Evolutionary conservation across 192 early-diverging fungal genomes (phyloP).

Genomic region (Coemansia sp.): DNA sequence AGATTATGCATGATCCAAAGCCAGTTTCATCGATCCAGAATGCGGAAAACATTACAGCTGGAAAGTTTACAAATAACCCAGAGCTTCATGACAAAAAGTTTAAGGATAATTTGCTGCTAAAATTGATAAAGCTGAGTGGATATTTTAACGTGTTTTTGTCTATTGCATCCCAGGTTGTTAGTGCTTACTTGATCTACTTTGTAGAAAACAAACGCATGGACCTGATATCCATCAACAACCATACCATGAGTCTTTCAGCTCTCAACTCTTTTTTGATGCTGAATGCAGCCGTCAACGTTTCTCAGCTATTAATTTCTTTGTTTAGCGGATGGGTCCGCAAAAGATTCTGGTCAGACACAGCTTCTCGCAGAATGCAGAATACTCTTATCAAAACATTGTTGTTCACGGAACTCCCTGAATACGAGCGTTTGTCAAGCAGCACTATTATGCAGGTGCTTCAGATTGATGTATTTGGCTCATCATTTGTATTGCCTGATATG

Average conservation of each 20-base stretch:
- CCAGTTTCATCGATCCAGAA: background rate
- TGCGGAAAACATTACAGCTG: background rate
- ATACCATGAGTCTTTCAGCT: background rate
- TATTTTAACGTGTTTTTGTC: background rate
- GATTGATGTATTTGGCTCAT: background rate
- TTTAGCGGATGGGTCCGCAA: background rate
- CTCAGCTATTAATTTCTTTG: background rate
- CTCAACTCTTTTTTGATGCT: background rate
- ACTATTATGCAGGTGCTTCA: background rate
- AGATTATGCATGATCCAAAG: background rate
- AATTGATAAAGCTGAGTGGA: background rate
- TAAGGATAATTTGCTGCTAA: background rate
- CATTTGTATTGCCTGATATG: background rate
- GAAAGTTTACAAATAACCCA: background rate
- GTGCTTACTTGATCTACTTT: constrained; percentile 1
- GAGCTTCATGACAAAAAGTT: background rate
- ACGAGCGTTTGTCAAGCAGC: background rate
- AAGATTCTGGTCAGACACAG: background rate
- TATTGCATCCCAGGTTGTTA: background rate
- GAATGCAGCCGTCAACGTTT: background rate
- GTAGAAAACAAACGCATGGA: constrained; percentile 4
- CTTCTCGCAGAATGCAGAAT: background rate
- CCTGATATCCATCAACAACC: background rate
- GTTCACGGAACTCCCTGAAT: background rate
- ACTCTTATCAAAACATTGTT: background rate